Evolutionary conservation across 2,329 filamentous ascomycete genomes (phyloP), one percentile per base, ranked within the genome.

Genomic region (Fusarium piperis): DNA sequence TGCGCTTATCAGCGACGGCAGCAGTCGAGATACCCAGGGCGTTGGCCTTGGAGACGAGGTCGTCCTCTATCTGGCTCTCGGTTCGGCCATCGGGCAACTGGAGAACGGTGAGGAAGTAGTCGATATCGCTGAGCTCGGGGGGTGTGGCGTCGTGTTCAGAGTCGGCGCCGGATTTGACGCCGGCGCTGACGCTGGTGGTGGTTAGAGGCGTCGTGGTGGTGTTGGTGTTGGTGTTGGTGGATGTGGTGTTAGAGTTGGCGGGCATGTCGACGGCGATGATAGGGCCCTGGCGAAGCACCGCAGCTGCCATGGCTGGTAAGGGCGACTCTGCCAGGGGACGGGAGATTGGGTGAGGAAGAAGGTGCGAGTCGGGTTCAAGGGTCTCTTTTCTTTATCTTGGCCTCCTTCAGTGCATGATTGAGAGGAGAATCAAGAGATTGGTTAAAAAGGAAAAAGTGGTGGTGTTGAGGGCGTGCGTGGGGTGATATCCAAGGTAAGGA

Each of bases 71-170:
- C 38, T 82, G 79, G 9, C 75, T 76, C 70, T 86, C 85, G 10
- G 81, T 80, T 39, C 76, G 74, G 64, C 76, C 79, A 26, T 68
- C 59, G 18, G 78, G 60, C 13, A 81, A 69, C 32, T 75, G 77
- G 30, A 87, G 76, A 9, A 87, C 85, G 28, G 83, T 76, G 60
- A 75, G 71, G 57, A 79, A 71, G 65, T 84, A 86, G 32, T 79
- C 79, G 59, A 73, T 74, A 46, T 85, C 82, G 74, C 76, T 77
- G 48, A 85, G 78, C 66, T 86, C 83, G 62, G 82, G 78, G n/a
- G 78, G 63, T 63, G 66, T 68, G 62, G 69, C 64, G 63, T 38
- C 41, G 62, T 59, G 44, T 62, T 56, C 62, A 63, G 68, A 57
- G 68, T 57, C 65, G 62, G 63, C 62, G 55, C 55, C 44, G 44